Conservation (phyloP, 106 monocot species). For the Hemerocallis citrina region DNA sequence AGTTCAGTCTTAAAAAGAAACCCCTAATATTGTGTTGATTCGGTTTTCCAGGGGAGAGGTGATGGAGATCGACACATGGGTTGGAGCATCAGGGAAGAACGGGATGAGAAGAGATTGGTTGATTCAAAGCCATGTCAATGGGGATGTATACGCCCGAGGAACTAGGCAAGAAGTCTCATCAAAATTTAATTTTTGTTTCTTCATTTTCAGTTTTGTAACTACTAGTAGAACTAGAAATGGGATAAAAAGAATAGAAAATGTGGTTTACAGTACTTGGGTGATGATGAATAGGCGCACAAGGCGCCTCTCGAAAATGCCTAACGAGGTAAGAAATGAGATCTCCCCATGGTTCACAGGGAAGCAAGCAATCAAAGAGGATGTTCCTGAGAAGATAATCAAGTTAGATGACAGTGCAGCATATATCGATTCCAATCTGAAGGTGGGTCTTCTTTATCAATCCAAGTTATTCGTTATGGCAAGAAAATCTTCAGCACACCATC, state of each 20-base stretch:
- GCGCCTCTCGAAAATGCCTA: constrained; percentile 27
- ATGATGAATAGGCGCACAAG: constrained; percentile 35
- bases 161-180: constrained; percentile 18
- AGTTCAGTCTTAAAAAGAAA: too few species aligned
- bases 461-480: not conserved
- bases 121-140: constrained; percentile 13
- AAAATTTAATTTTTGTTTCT: not conserved
- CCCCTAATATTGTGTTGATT: too few species aligned
- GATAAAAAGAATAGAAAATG: not conserved
- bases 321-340: constrained; percentile 27
- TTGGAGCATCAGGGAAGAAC: constrained; percentile 52
- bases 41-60: constrained; percentile 55
- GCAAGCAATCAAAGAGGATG: constrained; percentile 14
- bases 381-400: constrained; percentile 28
- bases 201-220: not conserved
- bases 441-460: not conserved
- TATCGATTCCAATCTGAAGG: constrained; percentile 17
- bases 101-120: constrained; percentile 55
- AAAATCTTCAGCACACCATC: not conserved
- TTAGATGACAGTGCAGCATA: constrained; percentile 19
- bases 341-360: constrained; percentile 17
- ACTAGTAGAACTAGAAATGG: not conserved
- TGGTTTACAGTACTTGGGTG: constrained; percentile 31
- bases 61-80: constrained; percentile 57
- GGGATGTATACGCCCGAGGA: constrained; percentile 15